phyloP scores from a whole-genome alignment of 257 asterid species.

The Scutellaria minor region DNA sequence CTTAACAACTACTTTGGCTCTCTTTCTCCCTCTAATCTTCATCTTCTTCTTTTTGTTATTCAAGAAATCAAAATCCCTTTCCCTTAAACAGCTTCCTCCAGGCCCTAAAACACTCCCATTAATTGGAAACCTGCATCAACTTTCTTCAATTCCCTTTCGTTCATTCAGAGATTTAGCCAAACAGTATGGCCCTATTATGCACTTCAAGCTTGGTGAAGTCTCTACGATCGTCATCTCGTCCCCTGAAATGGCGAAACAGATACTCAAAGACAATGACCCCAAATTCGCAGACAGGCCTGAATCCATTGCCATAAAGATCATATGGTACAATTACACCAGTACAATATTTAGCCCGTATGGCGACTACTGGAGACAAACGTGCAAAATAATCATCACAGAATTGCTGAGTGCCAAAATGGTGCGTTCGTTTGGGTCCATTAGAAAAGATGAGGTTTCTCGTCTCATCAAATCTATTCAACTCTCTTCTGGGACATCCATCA shows the following conservation, averaged over 20 bases:
- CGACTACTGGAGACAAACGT: slow-evolving; percentile 37
- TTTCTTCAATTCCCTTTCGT: slow-evolving; percentile 14
- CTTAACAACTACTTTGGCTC: not conserved
- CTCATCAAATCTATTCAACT: slow-evolving; percentile 1
- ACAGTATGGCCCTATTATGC: slow-evolving; percentile 8
- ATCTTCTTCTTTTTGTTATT: not conserved
- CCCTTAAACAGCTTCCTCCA: not conserved
- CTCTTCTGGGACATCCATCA: not conserved
- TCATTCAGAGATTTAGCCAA: not conserved
- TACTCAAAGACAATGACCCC: not conserved
- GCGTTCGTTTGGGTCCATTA: slow-evolving; percentile 20
- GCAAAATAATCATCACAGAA: slow-evolving; percentile 28
- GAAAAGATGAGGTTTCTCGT: slow-evolving; percentile 29
- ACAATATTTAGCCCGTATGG: slow-evolving; percentile 28
- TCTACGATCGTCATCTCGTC: not conserved
- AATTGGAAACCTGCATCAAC: slow-evolving; percentile 14
- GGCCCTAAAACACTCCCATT: not conserved
- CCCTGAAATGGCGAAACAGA: slow-evolving; percentile 6
- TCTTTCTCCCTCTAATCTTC: not conserved
- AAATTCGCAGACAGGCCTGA: not conserved
- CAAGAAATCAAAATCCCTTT: not conserved
- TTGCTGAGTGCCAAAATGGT: slow-evolving; percentile 27
- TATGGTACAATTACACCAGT: slow-evolving; percentile 21
- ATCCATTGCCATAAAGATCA: not conserved
- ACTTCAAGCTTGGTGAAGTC: slow-evolving; percentile 11